Evolutionary conservation across 78 protist species (phyloP).

Genomic region (Polysphondylium violaceum): DNA sequence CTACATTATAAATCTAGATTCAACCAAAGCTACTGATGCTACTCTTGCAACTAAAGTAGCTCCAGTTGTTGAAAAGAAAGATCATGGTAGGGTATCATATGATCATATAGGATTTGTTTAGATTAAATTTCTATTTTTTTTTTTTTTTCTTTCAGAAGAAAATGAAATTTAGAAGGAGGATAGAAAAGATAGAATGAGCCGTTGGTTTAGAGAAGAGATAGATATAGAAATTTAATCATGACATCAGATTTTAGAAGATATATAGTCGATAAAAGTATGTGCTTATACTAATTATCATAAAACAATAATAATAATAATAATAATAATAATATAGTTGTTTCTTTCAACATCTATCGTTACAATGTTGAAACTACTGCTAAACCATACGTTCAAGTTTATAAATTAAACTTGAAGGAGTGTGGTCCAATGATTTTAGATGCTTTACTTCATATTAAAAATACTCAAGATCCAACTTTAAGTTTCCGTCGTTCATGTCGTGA

Average conservation of each 20-base stretch:
- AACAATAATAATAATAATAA: too few relatives aligned
- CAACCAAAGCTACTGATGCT: background rate
- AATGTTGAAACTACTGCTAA: slow-evolving; percentile 79
- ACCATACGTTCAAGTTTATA: slow-evolving; percentile 86
- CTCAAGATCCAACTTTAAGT: slow-evolving; percentile 92
- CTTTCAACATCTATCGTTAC: slow-evolving; percentile 76
- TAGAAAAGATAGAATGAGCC: background rate
- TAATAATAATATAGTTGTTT: slow-evolving; percentile 28
- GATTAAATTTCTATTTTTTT: too few relatives aligned
- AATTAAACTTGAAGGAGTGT: slow-evolving; percentile 86
- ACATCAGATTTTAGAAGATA: too few relatives aligned
- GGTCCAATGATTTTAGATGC: slow-evolving; percentile 96
- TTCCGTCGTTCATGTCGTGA: slow-evolving; percentile 96
- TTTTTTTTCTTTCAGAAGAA: background rate
- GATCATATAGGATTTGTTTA: too few relatives aligned
- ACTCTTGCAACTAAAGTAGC: background rate
- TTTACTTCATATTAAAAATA: slow-evolving; percentile 88
- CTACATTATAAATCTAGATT: too few relatives aligned
- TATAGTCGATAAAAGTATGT: too few relatives aligned
- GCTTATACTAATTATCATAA: too few relatives aligned
- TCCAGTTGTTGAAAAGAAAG: slow-evolving; percentile 20
- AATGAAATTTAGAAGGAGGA: background rate
- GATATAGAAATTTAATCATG: background rate
- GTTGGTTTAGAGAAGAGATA: background rate
- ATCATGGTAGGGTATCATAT: slow-evolving; percentile 31